Base-by-base conservation (phyloP, 2,329 filamentous ascomycete genomes). In the Purpureocillium takamizusanense region DNA sequence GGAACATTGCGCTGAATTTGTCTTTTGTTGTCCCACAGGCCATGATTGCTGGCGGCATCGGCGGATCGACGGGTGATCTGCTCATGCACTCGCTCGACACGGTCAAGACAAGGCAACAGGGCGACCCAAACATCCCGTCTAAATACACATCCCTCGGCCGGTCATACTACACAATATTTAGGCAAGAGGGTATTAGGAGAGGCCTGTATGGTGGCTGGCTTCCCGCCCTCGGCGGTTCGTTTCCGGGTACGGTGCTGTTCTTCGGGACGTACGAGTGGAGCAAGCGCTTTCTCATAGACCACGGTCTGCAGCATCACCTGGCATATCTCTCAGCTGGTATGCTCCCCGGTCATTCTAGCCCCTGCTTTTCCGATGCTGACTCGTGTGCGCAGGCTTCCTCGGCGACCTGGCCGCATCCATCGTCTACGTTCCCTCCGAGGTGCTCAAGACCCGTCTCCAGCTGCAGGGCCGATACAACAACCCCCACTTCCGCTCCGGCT, bases 1-100 rank as follows among this genome's bases (percentile, higher is more conserved):
- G 9, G n/a, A n/a, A n/a, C n/a, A n/a, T n/a, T n/a, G n/a, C n/a
- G n/a, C n/a, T n/a, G n/a, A n/a, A n/a, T n/a, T n/a, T n/a, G n/a
- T n/a, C n/a, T n/a, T n/a, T n/a, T n/a, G n/a, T 25, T 25, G 21
- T 10, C 37, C 46, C 39, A 45, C 42, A 95, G 87, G 81, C 85
- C 59, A 98, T 97, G 89, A 72, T 98, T 54, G 92, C 92, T 27
- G 92, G 92, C 55, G 92, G 90, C 43, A 70, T 94, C 38, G 92
- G 94, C 55, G 92, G 92, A 38, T 89, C 86, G 13, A 94, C 84
- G 40, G 92, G 94, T 42, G 92, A 98, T 62, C 84, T 98, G 75
- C 70, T 98, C 49, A 98, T 98, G 92, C 92, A 98, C 67, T 97
- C 90, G 33, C 76, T 98, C 55, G 92, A 98, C 62, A 98, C 92